phyloP scores from a whole-genome alignment of 768 basidiomycete genomes.

The Lentinus tigrinus region DNA sequence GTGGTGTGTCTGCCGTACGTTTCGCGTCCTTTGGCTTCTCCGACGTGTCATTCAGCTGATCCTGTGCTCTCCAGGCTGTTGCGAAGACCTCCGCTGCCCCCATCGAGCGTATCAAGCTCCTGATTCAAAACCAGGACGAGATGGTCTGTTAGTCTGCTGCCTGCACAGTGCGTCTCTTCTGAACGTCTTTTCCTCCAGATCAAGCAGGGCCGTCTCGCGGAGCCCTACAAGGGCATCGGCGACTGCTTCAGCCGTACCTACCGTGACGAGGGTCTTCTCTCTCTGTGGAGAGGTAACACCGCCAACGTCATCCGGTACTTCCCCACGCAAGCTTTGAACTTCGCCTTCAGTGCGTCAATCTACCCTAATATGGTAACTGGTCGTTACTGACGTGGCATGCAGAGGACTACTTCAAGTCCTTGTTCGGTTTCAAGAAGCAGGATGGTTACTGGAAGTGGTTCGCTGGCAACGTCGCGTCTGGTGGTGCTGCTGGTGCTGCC shows the following conservation, averaged over 20 bases:
- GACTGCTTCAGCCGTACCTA: constrained; percentile 95
- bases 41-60: constrained; percentile 20
- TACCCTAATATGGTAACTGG: background rate
- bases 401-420: constrained; percentile 99
- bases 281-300: constrained; percentile 99
- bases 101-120: constrained; percentile 99
- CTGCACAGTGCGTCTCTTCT: background rate
- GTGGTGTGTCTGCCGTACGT: constrained; percentile 88
- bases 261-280: constrained; percentile 90
- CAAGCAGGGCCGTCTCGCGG: constrained; percentile 97
- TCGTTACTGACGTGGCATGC: constrained; percentile 22
- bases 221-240: constrained; percentile 93
- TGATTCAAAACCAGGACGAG: constrained; percentile 99
- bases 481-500: constrained; percentile 99
- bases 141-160: constrained; percentile 57
- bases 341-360: constrained; percentile 89
- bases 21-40: background rate
- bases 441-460: constrained; percentile 99
- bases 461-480: constrained; percentile 94
- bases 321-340: constrained; percentile 99
- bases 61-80: constrained; percentile 65
- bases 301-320: constrained; percentile 99
- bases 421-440: constrained; percentile 97
- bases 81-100: constrained; percentile 99
- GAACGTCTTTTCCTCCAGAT: constrained; percentile 51